Base-by-base conservation (phyloP, 164 flowering plant species). In the Paratinospora sagittata region DNA sequence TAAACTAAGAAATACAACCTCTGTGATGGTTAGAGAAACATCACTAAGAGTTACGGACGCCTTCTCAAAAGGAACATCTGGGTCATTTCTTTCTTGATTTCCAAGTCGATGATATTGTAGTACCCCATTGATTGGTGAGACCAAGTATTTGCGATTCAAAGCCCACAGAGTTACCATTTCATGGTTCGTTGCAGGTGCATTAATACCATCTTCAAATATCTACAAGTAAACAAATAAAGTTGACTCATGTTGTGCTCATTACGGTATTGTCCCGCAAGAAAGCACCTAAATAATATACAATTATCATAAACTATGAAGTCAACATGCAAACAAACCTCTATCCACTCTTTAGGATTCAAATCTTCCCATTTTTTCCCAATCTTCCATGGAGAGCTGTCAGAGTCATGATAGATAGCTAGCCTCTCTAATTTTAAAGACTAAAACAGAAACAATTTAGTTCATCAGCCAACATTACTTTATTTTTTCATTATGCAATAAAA, bases 361-460 rank as follows among this genome's bases (percentile, higher is more conserved):
- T 88, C 97, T 78, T 89, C 96, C 99, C 99, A 96, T 43, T 77
- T 82, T 73, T 91, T 91, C 41, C 85, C 84, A 68, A 91, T 78
- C 77, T 76, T 85, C 98, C 99, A 96, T 0, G 95, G 96, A 68
- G 63, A 66, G 73, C 84, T 82, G 78, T 89, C 82, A 63, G 91
- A 85, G 82, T 93, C 95, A 83, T 96, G 99, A 81, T 96, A 96
- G 71, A 93, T 74, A 11, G 98, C 99, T 66, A 96, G 95, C 79
- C 99, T 88, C 87, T 93, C 97, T 68, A 96, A 93, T 83, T 91
- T 95, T 83, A 96, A 73, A 21, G 93, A 96, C 99, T 96, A 82
- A 65, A 74, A 76, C 26, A 73, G 37, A 27, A 24, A 63, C 33
- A 71, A 21, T n/a, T 26, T 27, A 72, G 58, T 49, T 19, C 36